Base-by-base conservation (phyloP, 73 alveolate genomes). In the Tetrahymena thermophila region DNA sequence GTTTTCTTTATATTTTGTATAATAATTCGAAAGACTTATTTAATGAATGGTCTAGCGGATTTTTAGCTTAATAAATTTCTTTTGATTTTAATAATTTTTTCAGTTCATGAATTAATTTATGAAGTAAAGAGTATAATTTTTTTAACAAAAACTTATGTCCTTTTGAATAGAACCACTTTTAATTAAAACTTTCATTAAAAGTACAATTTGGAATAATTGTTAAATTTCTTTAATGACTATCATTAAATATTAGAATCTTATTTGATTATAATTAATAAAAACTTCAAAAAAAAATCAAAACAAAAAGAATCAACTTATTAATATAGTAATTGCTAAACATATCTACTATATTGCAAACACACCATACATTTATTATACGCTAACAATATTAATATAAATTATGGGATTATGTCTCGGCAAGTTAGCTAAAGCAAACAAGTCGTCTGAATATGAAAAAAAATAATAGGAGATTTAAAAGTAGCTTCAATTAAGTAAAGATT, bases 381-480 rank as follows among this genome's bases (percentile, higher is more conserved):
- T 14, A 40, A 2, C 44, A 50, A 11, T n/a, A 71, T 71, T n/a
- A 23, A 3, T 28, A 19, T 71, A 23, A 71, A 71, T n/a, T 71
- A 71, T 71, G 89, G 89, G 89, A 71, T 25, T 71, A 71, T 71
- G 89, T 71, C 89, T 71, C 89, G 89, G 89, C 89, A 71, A 71
- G 89, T 28, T n/a, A n/a, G 89, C 35, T 71, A 71, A 71, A 71
- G 35, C 89, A 8, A 71, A n/a, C 31, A 28, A 71, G 37, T 28
- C 23, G 17, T 28, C 40, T 71, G 89, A 71, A 71, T 71, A 25
- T n/a, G 37, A 71, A 71, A 71, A n/a, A 11, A 71, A 71, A 31
- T n/a, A 71, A 71, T n/a, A 28, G 35, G 89, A 71, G 89, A n/a
- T 71, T 71, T 31, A 71, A 71, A 71, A 31, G 9, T 28, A 71